Evolutionary conservation across 305 asterid species (phyloP).

Genomic region (Nicotiana rustica): DNA sequence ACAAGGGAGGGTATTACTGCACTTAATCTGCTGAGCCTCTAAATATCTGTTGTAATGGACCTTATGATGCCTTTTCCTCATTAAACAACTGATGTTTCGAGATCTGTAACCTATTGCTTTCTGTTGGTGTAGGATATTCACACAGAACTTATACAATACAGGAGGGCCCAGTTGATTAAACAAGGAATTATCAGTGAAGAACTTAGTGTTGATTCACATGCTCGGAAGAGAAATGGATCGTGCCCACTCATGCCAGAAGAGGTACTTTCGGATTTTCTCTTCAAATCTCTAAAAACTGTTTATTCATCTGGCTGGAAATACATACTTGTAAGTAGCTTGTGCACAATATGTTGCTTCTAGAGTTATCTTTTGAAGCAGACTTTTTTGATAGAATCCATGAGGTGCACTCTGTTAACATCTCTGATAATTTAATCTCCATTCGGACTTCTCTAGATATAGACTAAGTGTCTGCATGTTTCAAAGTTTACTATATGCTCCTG

Average conservation of each 20-base stretch:
- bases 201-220: constrained; percentile 69
- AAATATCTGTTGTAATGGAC: constrained; percentile 7
- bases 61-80: not conserved
- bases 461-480: not conserved
- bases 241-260: constrained; percentile 99
- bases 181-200: constrained; percentile 67
- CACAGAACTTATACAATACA: constrained; percentile 86
- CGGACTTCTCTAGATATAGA: not conserved
- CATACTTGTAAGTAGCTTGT: not conserved
- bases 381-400: constrained; percentile 3
- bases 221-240: constrained; percentile 78
- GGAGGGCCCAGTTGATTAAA: constrained; percentile 88
- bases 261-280: constrained; percentile 51
- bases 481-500: not conserved
- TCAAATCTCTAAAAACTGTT: not conserved
- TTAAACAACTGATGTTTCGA: not conserved
- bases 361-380: not conserved
- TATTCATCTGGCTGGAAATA: constrained; percentile 16
- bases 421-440: constrained; percentile 19
- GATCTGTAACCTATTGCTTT: constrained; percentile 23
- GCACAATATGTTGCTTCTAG: not conserved
- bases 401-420: constrained; percentile 24
- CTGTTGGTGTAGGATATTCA: constrained; percentile 73
- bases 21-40: not conserved
- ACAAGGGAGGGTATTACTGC: not conserved